phyloP scores from a whole-genome alignment of 225 moss, liverwort and hornwort species.

The Bryum argenteum region DNA sequence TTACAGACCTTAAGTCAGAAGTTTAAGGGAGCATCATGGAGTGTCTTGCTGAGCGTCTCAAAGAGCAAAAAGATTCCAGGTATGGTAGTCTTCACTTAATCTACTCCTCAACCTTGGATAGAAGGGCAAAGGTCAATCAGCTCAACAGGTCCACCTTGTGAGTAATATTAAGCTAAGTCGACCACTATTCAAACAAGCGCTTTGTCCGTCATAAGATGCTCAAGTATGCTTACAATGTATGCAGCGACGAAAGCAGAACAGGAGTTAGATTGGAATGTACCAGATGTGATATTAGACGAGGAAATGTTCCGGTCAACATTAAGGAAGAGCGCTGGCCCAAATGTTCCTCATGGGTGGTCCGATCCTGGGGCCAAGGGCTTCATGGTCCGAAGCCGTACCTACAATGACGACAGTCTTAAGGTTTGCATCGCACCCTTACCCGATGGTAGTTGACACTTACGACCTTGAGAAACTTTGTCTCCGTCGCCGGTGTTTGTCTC shows the following conservation, averaged over 20 bases:
- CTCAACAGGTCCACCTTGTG: background rate
- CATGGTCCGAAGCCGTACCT: conserved; percentile 69
- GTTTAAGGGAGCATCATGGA: conserved; percentile 62
- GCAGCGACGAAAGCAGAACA: conserved; percentile 57
- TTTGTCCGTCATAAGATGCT: background rate
- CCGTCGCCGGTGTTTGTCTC: no score
- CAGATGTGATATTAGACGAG: conserved; percentile 43
- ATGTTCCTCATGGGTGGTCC: conserved; percentile 73
- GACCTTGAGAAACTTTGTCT: no score
- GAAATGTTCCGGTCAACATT: conserved; percentile 58
- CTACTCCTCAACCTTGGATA: conserved; percentile 13
- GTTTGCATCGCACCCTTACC: conserved; percentile 32
- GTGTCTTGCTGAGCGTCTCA: conserved; percentile 62
- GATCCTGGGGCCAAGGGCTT: conserved; percentile 73
- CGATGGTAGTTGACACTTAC: conserved; percentile 1
- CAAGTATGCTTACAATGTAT: conserved; percentile 20
- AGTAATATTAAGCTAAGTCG: conserved; percentile 2
- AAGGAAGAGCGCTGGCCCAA: conserved; percentile 44
- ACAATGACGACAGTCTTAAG: conserved; percentile 70
- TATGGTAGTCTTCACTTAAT: conserved; percentile 26
- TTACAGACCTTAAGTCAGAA: conserved; percentile 58
- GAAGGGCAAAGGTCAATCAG: conserved; percentile 3
- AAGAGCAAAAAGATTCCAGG: conserved; percentile 52
- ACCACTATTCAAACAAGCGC: conserved; percentile 1
- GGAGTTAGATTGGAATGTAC: conserved; percentile 47